These are phyloP conservation scores for Lotus japonicus DNA, from an alignment of 306 rosid genomes.

Conservation along the genomic window DNA sequence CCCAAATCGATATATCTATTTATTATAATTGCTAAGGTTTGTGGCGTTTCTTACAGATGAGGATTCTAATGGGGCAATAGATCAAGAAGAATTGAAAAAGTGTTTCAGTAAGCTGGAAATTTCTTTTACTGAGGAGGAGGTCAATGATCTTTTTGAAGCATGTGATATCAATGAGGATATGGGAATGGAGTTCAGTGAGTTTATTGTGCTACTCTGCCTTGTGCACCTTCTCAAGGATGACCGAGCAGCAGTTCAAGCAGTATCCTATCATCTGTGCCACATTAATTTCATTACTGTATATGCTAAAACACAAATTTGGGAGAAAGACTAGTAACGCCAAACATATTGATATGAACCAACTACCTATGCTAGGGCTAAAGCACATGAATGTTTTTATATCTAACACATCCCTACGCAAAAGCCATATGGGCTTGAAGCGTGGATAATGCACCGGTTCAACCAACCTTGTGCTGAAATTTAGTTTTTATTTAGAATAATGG, in stretches of 20 bases:
- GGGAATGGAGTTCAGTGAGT: conserved; percentile 83
- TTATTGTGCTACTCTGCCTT: conserved; percentile 86
- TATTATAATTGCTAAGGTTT: conserved; percentile 13
- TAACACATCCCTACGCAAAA: too few relatives aligned
- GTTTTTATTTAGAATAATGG: too few relatives aligned
- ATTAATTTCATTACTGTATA: background rate
- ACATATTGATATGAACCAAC: background rate
- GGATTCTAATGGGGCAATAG: conserved; percentile 82
- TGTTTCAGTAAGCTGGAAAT: conserved; percentile 70
- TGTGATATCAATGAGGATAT: conserved; percentile 71
- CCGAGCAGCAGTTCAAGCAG: conserved; percentile 36
- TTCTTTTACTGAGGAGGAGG: conserved; percentile 63
- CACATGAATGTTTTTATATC: too few relatives aligned
- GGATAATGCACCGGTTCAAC: too few relatives aligned
- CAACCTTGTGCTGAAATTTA: too few relatives aligned
- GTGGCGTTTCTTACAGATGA: conserved; percentile 49
- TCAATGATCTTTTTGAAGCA: conserved; percentile 71
- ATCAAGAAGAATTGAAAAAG: conserved; percentile 64
- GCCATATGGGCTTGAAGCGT: too few relatives aligned
- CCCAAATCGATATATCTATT: background rate
- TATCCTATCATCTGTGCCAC: conserved; percentile 43
- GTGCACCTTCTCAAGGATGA: conserved; percentile 79
- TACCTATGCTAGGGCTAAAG: too few relatives aligned
- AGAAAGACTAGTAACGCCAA: background rate
- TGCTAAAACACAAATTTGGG: background rate